phyloP scores from a whole-genome alignment of 257 asterid species.

The Coffea eugenioides region DNA sequence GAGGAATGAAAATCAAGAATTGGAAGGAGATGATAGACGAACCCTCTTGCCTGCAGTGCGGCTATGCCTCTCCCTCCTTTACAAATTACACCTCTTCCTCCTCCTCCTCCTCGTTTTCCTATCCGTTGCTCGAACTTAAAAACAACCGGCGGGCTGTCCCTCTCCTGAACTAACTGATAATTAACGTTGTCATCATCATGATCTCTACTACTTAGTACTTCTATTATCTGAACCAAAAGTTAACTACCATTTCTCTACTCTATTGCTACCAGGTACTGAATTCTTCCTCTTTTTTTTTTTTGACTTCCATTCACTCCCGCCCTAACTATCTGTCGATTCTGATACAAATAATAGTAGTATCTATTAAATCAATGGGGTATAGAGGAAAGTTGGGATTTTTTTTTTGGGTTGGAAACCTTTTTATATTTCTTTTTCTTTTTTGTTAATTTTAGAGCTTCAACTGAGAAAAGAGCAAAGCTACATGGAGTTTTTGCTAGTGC shows the following conservation, averaged over 20 bases:
- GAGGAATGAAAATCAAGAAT: no score
- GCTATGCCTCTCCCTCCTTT: neutral
- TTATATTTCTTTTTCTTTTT: neutral
- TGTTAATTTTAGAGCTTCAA: neutral
- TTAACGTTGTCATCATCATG: neutral
- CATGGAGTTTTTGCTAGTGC: neutral
- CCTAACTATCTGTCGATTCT: neutral
- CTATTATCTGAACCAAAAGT: neutral
- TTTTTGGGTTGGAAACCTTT: neutral
- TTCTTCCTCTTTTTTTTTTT: neutral
- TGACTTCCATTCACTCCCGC: neutral
- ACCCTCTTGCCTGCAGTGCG: no score
- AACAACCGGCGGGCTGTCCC: neutral
- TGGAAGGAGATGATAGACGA: no score
- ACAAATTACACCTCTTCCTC: neutral
- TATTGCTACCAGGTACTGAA: constrained; percentile 4
- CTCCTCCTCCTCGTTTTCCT: neutral
- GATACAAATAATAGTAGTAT: neutral
- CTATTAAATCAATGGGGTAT: neutral
- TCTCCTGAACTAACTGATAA: neutral
- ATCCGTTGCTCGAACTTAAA: neutral
- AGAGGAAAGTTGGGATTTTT: neutral
- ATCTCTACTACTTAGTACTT: neutral
- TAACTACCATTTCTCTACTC: neutral
- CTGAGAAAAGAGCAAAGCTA: neutral